These are phyloP conservation scores for Xylariomycetidae sp. DNA, from an alignment of 2,329 filamentous ascomycete species.

Conservation along the genomic window DNA sequence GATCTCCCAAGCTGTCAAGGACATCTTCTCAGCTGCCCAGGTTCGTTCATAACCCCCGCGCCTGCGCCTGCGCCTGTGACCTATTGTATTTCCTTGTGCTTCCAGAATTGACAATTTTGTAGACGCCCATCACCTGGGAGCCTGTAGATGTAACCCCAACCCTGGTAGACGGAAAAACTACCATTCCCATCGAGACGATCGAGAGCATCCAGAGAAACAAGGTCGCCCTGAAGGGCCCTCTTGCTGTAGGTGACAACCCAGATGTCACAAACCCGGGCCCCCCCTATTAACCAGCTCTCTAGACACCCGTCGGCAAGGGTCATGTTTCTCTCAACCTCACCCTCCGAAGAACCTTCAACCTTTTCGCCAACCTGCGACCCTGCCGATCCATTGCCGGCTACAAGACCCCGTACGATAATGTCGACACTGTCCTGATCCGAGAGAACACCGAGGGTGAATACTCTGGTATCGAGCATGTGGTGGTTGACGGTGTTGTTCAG, in stretches of 20 bases:
- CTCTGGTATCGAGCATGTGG: conserved; percentile 97
- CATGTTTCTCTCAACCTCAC: conserved; percentile 99
- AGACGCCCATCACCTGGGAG: conserved; percentile 95
- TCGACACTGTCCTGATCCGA: conserved; percentile 95
- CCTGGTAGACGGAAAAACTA: conserved; percentile 90
- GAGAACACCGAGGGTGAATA: conserved; percentile 99
- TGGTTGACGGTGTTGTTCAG: conserved; percentile 96
- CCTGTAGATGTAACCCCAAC: conserved; percentile 92
- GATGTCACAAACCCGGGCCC: neutral
- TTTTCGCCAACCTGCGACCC: conserved; percentile 97
- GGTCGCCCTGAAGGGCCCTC: conserved; percentile 95
- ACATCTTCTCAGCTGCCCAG: conserved; percentile 94
- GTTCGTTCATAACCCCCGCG: conserved; percentile 48
- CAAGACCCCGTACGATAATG: conserved; percentile 97
- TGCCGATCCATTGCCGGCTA: conserved; percentile 95
- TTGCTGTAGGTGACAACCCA: conserved; percentile 63
- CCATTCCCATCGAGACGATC: conserved; percentile 89
- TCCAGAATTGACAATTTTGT: conserved; percentile 10
- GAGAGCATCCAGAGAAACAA: conserved; percentile 92
- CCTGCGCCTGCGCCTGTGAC: no score
- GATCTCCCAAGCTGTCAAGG: conserved; percentile 96
- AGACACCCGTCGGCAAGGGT: conserved; percentile 96
- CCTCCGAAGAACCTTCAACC: conserved; percentile 97
- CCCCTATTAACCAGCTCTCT: conserved; percentile 5
- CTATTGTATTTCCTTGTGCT: neutral